These are phyloP conservation scores for Tuber calosporum DNA, from an alignment of 495 filamentous ascomycete species.

Conservation along the genomic window DNA sequence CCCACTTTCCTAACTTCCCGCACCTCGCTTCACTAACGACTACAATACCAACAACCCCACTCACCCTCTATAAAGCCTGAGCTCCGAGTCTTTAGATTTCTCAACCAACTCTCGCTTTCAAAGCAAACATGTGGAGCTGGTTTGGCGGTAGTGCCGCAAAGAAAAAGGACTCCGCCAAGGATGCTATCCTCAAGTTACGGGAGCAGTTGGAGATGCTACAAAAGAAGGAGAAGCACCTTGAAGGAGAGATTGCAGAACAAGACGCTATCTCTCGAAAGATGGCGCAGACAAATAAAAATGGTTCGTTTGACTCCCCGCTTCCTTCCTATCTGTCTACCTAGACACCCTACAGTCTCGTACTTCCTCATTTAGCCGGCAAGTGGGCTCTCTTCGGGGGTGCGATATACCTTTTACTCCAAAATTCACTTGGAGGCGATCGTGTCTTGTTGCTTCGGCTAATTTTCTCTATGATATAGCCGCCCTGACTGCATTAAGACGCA, in stretches of 20 bases:
- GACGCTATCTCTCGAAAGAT: slow-evolving; percentile 86
- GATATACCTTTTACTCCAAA: not conserved
- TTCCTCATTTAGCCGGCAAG: not conserved
- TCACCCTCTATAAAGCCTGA: not conserved
- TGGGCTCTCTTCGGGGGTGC: not conserved
- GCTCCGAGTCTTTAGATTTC: not conserved
- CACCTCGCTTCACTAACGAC: not conserved
- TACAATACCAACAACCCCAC: not conserved
- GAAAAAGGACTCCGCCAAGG: slow-evolving; percentile 89
- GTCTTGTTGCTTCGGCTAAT: slow-evolving; percentile 28
- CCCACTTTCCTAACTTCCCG: slow-evolving; percentile 11
- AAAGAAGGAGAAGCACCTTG: slow-evolving; percentile 87
- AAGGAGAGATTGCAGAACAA: slow-evolving; percentile 87
- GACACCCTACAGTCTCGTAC: not conserved
- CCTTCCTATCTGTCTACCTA: not conserved
- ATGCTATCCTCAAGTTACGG: slow-evolving; percentile 84
- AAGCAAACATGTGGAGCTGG: slow-evolving; percentile 65
- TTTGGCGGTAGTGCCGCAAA: slow-evolving; percentile 71
- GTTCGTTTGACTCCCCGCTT: slow-evolving; percentile 21
- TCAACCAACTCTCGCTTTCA: not conserved
- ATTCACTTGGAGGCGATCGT: not conserved
- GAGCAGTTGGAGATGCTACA: slow-evolving; percentile 93
- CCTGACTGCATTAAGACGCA: slow-evolving; percentile 83
- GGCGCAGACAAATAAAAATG: slow-evolving; percentile 61
- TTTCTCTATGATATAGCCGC: slow-evolving; percentile 55